Base-by-base conservation (phyloP, 2,329 filamentous ascomycete genomes). In the Zymoseptoria passerinii region DNA sequence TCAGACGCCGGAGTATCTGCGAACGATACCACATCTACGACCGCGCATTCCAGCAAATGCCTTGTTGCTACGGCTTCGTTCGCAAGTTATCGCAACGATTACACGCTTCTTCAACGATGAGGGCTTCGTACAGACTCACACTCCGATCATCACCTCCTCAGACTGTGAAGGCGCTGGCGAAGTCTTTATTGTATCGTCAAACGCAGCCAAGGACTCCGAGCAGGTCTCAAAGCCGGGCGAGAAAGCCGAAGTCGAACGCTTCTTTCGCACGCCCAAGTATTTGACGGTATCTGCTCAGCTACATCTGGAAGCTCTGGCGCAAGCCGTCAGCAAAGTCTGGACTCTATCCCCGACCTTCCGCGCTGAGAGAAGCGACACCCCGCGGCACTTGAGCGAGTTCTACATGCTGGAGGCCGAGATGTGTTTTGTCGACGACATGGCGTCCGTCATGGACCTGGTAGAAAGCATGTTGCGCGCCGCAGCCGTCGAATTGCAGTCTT, bases 351-450 rank as follows among this genome's bases (percentile, higher is more conserved):
- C 94, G 2, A 95, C 91, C 0, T 99, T 99, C 71, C 85, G 94
- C 44, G 94, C 94, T 3, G 94, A 96, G 73, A 86, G 86, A 70
- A 96, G 91, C 74, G 92, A 97, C 70, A 97, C 94, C 0, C 86
- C 91, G 5, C 85, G 94, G 28, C 94, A 99, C 74, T 79, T 99
- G 61, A 96, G 90, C 76, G 94, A 99, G 71, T 97, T 99, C 69
- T 97, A 97, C 76, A 97, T 99, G 94, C 82, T 99, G 2, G 94
- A 99, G 74, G 92, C 87, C 16, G 94, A 99, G 73, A 78, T 92
- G 71, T 87, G 85, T 68, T 96, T 96, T 71, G 82, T 87, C 49
- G 80, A 88, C 52, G 77, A 84, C 63, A 78, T 96, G 64, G 76
- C 81, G 28, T 77, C 81, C 27, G 79, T 99, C 66, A 94, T 95